Percentiles rank a stretch among this genome's conserved stretches.
These are phyloP conservation scores for Gossypium australe DNA, from an alignment of 345 rosid species.

Conservation along the genomic window DNA sequence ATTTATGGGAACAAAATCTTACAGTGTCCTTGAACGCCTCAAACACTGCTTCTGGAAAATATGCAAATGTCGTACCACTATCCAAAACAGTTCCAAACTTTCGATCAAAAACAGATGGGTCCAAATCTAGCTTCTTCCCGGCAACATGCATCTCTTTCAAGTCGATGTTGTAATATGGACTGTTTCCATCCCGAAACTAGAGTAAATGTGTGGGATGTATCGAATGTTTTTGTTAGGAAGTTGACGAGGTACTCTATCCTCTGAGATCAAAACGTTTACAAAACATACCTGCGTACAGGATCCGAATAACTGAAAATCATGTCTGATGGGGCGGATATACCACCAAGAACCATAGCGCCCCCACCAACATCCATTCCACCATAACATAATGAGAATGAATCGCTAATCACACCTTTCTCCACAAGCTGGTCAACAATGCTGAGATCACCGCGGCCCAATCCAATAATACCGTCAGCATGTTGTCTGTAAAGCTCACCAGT, in stretches of 20 bases:
- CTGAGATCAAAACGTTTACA: conserved; percentile 24
- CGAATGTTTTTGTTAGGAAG: conserved; percentile 49
- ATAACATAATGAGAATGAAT: conserved; percentile 86
- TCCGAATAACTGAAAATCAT: conserved; percentile 69
- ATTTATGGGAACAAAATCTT: conserved; percentile 24
- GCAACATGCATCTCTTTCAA: conserved; percentile 89
- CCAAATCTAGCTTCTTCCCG: conserved; percentile 66
- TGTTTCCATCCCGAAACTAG: conserved; percentile 99
- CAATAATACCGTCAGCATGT: conserved; percentile 94
- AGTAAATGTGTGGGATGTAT: conserved; percentile 85
- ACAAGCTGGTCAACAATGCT: conserved; percentile 91
- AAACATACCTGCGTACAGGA: conserved; percentile 71
- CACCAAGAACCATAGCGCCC: conserved; percentile 94
- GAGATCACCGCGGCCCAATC: conserved; percentile 87
- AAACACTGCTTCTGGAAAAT: conserved; percentile 81
- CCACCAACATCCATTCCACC: conserved; percentile 96
- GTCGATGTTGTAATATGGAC: conserved; percentile 96
- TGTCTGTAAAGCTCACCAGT: conserved; percentile 91
- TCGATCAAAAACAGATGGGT: conserved; percentile 58
- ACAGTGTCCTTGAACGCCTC: conserved; percentile 71
- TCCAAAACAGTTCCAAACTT: conserved; percentile 78
- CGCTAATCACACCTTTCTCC: conserved; percentile 66
- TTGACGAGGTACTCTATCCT: conserved; percentile 27
- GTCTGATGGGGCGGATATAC: conserved; percentile 55
- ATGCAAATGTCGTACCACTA: conserved; percentile 89